Base-by-base conservation (phyloP, 2,329 filamentous ascomycete species). In the Aspergillus neotritici region DNA sequence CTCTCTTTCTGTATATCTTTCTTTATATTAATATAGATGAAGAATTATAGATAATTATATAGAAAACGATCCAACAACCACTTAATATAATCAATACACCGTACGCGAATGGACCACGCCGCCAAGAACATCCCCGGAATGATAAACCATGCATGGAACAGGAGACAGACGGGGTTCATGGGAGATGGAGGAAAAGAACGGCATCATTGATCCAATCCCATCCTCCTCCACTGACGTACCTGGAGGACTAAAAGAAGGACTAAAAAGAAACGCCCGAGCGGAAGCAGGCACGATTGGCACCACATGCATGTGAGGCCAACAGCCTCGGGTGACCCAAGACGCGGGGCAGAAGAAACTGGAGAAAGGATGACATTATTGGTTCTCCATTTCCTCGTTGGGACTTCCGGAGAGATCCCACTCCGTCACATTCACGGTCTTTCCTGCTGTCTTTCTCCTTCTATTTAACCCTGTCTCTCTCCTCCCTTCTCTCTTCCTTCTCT, bases 271-370 rank as follows among this genome's bases (percentile, higher is more conserved):
- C 31, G 3, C 12, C 17, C 35, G 25, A 17, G 34, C n/a, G 6
- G 25, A 41, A 12, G 31, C 13, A 48, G 36, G 38, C 31, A n/a
- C n/a, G n/a, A n/a, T n/a, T n/a, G n/a, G n/a, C n/a, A 52, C 31
- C 55, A 58, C 55, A 58, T 58, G 54, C 54, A 41, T 43, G 44
- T 50, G 46, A 44, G 34, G 37, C 28, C 10, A 35, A 43, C 41
- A 34, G 41, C 41, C 41, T 43, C 41, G 41, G 36, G 21, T 25
- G 21, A 25, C 7, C 21, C 21, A 25, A 25, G 21, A 25, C 21
- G 21, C 21, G 21, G 21, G 21, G 21, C 21, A 25, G 21, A 9
- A 25, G 21, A 25, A 25, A 25, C 21, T 25, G 21, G 21, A 25
- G 21, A 25, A 25, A 25, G 7, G 21, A 25, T 25, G 37, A 25